Conservation (phyloP, 306 rosid genomes). For the Vicia sativa region DNA sequence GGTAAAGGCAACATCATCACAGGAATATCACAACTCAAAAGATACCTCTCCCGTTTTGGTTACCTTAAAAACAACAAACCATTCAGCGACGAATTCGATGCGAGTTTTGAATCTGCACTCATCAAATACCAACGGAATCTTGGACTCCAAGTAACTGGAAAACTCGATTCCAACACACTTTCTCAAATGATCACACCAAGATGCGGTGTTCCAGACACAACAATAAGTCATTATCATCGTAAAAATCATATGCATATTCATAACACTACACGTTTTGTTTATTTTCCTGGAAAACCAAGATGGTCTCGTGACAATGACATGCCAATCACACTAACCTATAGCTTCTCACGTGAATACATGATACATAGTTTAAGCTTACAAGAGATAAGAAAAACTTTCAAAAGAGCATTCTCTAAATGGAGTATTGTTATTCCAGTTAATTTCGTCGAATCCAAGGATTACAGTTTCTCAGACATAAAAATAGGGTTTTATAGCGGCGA, state of each 20-base stretch:
- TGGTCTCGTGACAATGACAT: conserved; percentile 58
- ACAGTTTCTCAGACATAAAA: conserved; percentile 54
- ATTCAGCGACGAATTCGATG: conserved; percentile 45
- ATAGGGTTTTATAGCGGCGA: conserved; percentile 79
- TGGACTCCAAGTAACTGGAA: conserved; percentile 57
- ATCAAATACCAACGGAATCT: conserved; percentile 49
- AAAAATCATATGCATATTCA: neutral
- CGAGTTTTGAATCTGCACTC: conserved; percentile 41
- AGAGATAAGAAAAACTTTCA: conserved; percentile 49
- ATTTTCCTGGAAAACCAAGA: conserved; percentile 72
- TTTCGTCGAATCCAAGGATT: conserved; percentile 56
- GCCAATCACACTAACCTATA: conserved; percentile 74
- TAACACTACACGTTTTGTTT: conserved; percentile 40
- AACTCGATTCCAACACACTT: conserved; percentile 52
- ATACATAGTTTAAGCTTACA: conserved; percentile 43
- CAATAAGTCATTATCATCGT: neutral
- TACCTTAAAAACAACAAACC: conserved; percentile 35
- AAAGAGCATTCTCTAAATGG: conserved; percentile 62
- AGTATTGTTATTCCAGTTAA: conserved; percentile 70
- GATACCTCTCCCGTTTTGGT: conserved; percentile 54
- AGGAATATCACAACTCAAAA: conserved; percentile 51
- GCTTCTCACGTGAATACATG: conserved; percentile 51
- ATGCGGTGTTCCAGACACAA: conserved; percentile 60
- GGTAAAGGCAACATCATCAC: conserved; percentile 33
- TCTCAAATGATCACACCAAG: conserved; percentile 54